Evolutionary conservation across 352 stramenopile species (phyloP).

Genomic region (Globisporangium emineosum): DNA sequence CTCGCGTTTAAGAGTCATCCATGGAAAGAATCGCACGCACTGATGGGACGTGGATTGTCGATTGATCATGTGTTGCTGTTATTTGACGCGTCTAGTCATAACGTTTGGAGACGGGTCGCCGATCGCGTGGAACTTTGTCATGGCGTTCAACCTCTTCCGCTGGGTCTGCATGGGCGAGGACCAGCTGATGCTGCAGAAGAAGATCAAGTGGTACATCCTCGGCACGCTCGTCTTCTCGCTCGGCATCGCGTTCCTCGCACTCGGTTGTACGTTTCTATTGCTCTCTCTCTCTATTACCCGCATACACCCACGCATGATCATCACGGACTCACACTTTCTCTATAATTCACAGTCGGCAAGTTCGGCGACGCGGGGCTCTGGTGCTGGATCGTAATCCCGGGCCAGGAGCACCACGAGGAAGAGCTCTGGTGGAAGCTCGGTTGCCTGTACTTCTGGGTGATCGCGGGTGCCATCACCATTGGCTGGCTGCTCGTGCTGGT

Average conservation of each 20-base stretch:
- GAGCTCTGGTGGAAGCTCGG: constrained; percentile 76
- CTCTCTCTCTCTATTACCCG: neutral
- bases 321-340: neutral
- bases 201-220: constrained; percentile 80
- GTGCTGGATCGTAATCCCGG: constrained; percentile 70
- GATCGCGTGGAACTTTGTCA: constrained; percentile 84
- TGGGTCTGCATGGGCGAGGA: constrained; percentile 84
- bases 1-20: neutral
- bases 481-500: constrained; percentile 62
- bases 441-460: constrained; percentile 74
- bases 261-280: constrained; percentile 25
- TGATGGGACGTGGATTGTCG: neutral
- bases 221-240: constrained; percentile 60
- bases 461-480: constrained; percentile 53
- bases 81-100: constrained; percentile 40
- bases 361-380: constrained; percentile 70
- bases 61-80: neutral
- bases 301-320: neutral
- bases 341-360: constrained; percentile 33
- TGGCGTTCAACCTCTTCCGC: constrained; percentile 78
- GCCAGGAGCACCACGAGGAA: constrained; percentile 29
- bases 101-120: constrained; percentile 71
- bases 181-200: constrained; percentile 78
- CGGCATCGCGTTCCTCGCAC: constrained; percentile 46
- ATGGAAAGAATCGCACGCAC: neutral